Conservation (phyloP, 2,329 filamentous ascomycete species). For the Tolypocladium tundrense region DNA sequence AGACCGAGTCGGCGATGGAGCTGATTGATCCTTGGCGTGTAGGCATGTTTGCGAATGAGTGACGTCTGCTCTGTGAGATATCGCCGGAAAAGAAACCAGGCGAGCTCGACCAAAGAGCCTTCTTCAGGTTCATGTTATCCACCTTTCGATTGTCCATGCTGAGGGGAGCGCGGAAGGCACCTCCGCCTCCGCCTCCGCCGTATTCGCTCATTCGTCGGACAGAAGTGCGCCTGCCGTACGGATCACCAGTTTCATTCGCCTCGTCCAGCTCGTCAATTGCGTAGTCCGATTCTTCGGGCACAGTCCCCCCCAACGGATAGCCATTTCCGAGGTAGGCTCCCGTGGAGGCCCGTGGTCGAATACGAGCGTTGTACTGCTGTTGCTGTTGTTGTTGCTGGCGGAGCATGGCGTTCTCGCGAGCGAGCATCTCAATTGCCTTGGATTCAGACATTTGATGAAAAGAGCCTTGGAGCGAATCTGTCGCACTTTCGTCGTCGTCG, state of each 20-base stretch:
- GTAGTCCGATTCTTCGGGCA: slow-evolving; percentile 58
- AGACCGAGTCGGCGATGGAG: slow-evolving; percentile 43
- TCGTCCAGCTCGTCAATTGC: slow-evolving; percentile 66
- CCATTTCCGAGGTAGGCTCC: slow-evolving; percentile 44
- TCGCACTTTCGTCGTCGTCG: slow-evolving; percentile 50
- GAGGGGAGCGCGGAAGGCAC: slow-evolving; percentile 35
- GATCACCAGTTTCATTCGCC: slow-evolving; percentile 37
- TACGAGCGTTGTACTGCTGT: slow-evolving; percentile 42
- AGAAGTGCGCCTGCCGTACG: slow-evolving; percentile 35
- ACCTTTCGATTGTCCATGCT: slow-evolving; percentile 51
- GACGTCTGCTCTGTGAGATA: slow-evolving; percentile 62
- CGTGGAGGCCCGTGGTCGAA: slow-evolving; percentile 50
- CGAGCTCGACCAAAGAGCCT: slow-evolving; percentile 61
- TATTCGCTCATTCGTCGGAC: slow-evolving; percentile 49
- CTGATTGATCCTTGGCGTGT: slow-evolving; percentile 54
- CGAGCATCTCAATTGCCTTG: slow-evolving; percentile 53
- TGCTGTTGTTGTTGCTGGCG: slow-evolving; percentile 22
- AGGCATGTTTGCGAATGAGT: slow-evolving; percentile 66
- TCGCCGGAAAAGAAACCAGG: slow-evolving; percentile 56
- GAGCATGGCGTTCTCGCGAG: slow-evolving; percentile 52
- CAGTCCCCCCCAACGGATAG: slow-evolving; percentile 47
- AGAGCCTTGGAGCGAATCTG: slow-evolving; percentile 36
- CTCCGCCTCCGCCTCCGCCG: slow-evolving; percentile 32
- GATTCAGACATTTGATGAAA: slow-evolving; percentile 46
- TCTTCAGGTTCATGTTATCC: slow-evolving; percentile 49